Conservation (phyloP, 768 basidiomycete genomes). For the Pleurotus pulmonarius region DNA sequence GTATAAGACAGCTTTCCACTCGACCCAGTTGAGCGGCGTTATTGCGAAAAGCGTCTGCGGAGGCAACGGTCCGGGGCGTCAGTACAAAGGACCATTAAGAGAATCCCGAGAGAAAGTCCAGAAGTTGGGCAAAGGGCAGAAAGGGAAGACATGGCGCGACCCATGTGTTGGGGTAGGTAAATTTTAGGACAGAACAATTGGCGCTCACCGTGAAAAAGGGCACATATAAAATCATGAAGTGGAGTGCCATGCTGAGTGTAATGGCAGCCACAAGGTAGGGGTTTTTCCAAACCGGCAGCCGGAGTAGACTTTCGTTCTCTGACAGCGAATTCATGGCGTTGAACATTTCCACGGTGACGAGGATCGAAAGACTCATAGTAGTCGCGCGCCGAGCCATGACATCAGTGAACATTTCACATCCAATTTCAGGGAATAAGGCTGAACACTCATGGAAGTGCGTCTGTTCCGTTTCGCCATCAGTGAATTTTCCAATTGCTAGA, state of each 20-base stretch:
- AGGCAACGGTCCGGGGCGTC: conserved; percentile 6
- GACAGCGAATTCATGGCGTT: conserved; percentile 98
- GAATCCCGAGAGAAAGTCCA: background rate
- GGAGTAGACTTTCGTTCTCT: conserved; percentile 91
- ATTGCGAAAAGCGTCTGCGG: conserved; percentile 81
- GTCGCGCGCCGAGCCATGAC: conserved; percentile 83
- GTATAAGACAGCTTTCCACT: conserved; percentile 92
- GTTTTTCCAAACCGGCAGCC: conserved; percentile 92
- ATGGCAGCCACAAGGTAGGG: conserved; percentile 89
- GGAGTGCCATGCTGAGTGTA: conserved; percentile 85
- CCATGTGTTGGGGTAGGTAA: background rate
- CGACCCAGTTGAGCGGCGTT: conserved; percentile 87
- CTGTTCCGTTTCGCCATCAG: conserved; percentile 35
- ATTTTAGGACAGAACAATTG: conserved; percentile 1
- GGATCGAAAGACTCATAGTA: conserved; percentile 93
- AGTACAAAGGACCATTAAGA: background rate
- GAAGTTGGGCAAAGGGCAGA: background rate
- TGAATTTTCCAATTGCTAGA: background rate
- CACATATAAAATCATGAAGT: conserved; percentile 94
- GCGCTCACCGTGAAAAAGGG: conserved; percentile 88
- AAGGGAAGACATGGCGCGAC: background rate
- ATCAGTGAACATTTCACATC: conserved; percentile 95
- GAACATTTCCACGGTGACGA: conserved; percentile 96
- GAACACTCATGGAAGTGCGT: conserved; percentile 96
- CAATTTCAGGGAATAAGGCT: conserved; percentile 79